Evolutionary conservation across 2,329 filamentous ascomycete species (phyloP).

Genomic region (Sarocladium kiliense): DNA sequence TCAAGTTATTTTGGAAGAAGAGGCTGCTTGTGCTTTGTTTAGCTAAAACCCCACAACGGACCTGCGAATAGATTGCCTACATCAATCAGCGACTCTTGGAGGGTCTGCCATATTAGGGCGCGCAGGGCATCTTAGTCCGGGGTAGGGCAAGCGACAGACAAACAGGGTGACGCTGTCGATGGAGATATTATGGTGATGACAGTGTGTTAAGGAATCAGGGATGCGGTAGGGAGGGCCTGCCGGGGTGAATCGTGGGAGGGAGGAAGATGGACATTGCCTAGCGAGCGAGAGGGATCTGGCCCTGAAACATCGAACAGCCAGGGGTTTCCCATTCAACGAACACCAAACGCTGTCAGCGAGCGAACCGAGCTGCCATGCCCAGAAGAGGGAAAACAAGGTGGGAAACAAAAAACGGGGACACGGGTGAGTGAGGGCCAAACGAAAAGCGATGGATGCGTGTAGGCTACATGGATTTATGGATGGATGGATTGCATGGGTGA

Average conservation of each 20-base stretch:
- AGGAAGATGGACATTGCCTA: too few species aligned
- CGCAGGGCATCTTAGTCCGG: neutral
- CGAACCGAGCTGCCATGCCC: neutral
- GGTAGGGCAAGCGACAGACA: neutral
- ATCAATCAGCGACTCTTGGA: too few species aligned
- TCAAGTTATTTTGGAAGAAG: neutral
- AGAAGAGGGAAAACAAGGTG: neutral
- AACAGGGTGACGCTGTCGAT: too few species aligned
- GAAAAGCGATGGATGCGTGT: neutral
- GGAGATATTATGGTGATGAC: too few species aligned
- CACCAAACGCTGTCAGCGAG: neutral
- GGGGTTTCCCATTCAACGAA: neutral
- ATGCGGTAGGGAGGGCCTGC: too few species aligned
- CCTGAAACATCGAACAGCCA: conserved; percentile 3
- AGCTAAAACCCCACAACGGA: too few species aligned
- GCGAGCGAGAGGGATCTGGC: neutral
- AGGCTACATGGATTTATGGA: neutral
- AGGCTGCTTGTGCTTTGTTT: too few species aligned
- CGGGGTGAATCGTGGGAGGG: too few species aligned
- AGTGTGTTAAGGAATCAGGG: too few species aligned
- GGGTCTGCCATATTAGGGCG: too few species aligned
- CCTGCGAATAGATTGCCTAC: too few species aligned
- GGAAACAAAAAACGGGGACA: neutral
- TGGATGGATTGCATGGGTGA: neutral
- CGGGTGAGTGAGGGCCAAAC: neutral